A percentile compares a stretch with the other conserved stretches of the same genome.
These are phyloP conservation scores for Fraxinus americana DNA, from an alignment of 257 asterid genomes.

Conservation along the genomic window DNA sequence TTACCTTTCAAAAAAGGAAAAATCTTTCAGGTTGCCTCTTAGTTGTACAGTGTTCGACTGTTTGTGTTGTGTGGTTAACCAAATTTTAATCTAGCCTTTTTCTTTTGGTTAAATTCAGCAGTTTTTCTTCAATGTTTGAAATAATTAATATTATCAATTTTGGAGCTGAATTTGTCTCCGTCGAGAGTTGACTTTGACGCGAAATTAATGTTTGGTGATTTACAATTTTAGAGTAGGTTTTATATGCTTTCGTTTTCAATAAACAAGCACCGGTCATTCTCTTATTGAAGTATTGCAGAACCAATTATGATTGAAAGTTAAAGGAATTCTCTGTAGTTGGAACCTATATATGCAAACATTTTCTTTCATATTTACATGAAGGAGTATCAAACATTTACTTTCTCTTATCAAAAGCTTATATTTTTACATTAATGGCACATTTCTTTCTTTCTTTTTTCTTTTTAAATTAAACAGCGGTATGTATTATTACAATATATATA, in stretches of 20 bases:
- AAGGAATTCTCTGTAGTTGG: background rate
- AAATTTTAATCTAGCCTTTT: background rate
- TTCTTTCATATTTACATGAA: background rate
- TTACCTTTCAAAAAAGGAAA: conserved; percentile 11
- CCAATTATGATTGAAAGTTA: too few relatives aligned
- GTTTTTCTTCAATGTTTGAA: background rate
- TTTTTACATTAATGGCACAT: too few relatives aligned
- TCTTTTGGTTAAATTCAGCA: background rate
- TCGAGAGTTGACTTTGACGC: background rate
- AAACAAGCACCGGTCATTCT: background rate
- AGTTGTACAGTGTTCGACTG: too few relatives aligned
- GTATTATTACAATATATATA: too few relatives aligned
- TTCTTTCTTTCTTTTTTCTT: too few relatives aligned
- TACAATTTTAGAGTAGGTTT: too few relatives aligned
- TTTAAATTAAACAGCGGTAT: too few relatives aligned
- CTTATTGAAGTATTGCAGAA: background rate
- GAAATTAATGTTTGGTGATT: too few relatives aligned
- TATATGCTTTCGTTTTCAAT: too few relatives aligned
- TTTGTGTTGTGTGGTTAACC: background rate
- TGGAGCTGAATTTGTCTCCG: too few relatives aligned
- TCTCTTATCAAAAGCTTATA: too few relatives aligned
- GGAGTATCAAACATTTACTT: background rate
- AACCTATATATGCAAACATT: background rate
- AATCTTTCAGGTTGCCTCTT: too few relatives aligned
- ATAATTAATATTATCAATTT: background rate